Evolutionary conservation across 345 rosid genomes (phyloP), one percentile per base, ranked within the genome.

Genomic region (Dipteronia sinensis): DNA sequence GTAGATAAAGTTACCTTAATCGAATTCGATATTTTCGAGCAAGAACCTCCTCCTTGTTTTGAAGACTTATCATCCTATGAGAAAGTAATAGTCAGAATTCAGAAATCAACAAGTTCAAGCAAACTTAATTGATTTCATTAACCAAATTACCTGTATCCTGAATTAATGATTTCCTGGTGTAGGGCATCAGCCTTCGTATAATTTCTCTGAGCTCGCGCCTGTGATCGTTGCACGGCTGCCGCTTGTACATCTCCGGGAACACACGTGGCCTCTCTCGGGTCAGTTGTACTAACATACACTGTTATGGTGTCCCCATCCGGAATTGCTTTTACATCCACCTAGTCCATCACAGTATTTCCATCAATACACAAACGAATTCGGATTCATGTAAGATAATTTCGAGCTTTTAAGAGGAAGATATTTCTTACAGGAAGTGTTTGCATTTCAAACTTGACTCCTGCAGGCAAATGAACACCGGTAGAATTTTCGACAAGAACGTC

Each of bases 301-400:
- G 89, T 80, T 46, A 96, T 76, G 0, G 92, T 89, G 73, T 96
- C 99, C 40, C 98, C 98, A 87, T 96, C 99, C 7, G 94, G 62
- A 55, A 96, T 86, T 31, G 91, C 86, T 75, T 80, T 92, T 65
- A 89, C 84, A 82, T 90, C 97, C 80, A 96, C 94, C 98, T 96
- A 81, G 82, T 79, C 74, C 80, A 69, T 81, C 83, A 10, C 61
- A 42, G 77, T 68, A 71, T 66, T 31, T 75, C 74, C 10, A 65
- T 75, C 67, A 69, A 55, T 20, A 64, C 12, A 47, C 53, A 29
- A 34, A 34, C 25, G 58, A 62, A 8, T 25, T 63, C 1, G 11
- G 27, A n/a, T 19, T 49, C 42, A 23, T 63, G 23, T 46, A 55
- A 11, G 5, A 47, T 29, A 40, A 67, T 13, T 6, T 8, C 46